These are phyloP conservation scores for Boeremia lycopersici DNA, from an alignment of 2,329 filamentous ascomycete species.

Conservation along the genomic window DNA sequence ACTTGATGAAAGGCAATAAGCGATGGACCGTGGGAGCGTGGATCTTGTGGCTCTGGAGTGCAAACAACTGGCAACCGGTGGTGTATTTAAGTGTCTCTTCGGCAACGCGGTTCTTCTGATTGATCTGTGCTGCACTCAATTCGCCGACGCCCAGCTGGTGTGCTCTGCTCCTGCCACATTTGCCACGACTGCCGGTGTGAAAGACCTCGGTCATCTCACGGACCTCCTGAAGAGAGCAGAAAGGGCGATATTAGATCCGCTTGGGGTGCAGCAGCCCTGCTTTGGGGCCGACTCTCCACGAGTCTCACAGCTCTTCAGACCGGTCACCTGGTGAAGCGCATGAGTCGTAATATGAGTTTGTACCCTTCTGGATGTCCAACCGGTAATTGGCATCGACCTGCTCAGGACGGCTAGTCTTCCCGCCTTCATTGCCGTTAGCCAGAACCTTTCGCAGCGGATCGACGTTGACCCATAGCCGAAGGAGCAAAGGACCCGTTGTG, in stretches of 20 bases:
- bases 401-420: constrained; percentile 12
- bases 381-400: constrained; percentile 10
- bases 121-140: neutral
- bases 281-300: constrained; percentile 1
- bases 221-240: constrained; percentile 12
- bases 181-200: constrained; percentile 1
- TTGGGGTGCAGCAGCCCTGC: neutral
- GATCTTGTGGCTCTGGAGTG: constrained; percentile 2
- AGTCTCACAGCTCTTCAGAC: neutral
- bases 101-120: neutral
- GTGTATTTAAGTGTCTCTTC: constrained; percentile 4
- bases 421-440: constrained; percentile 7
- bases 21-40: constrained; percentile 1
- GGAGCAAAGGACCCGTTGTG: constrained; percentile 2
- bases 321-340: constrained; percentile 8
- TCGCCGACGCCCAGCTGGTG: neutral
- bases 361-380: neutral
- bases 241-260: constrained; percentile 8
- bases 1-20: neutral
- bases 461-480: constrained; percentile 15
- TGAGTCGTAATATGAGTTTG: constrained; percentile 1
- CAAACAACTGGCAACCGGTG: neutral
- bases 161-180: constrained; percentile 11
- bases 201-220: neutral
- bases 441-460: neutral